A percentile compares a stretch with the other conserved stretches of the same genome.
These are phyloP conservation scores for Kokia cookei DNA, from an alignment of 441 rosid species.

Conservation along the genomic window DNA sequence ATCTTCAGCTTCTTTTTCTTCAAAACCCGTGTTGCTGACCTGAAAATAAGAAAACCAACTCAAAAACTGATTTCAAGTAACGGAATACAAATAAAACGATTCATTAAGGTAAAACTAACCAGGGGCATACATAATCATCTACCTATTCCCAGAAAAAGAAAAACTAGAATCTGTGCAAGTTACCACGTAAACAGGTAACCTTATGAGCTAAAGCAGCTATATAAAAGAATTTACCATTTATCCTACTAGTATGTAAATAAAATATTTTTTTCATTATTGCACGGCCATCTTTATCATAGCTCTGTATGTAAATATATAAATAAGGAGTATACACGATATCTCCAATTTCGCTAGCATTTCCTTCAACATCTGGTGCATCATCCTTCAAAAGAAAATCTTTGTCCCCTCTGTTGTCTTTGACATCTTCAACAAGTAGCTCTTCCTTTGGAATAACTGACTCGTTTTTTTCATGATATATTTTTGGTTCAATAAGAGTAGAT, in stretches of 20 bases:
- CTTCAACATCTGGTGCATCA: slow-evolving; percentile 26
- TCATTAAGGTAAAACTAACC: background rate
- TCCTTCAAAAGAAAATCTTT: slow-evolving; percentile 30
- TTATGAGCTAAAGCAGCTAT: background rate
- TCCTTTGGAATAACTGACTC: slow-evolving; percentile 19
- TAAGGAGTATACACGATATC: slow-evolving; percentile 43
- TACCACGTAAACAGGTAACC: background rate
- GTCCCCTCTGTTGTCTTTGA: slow-evolving; percentile 33
- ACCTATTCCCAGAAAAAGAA: background rate
- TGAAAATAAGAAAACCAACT: slow-evolving; percentile 19
- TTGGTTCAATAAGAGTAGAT: slow-evolving; percentile 30
- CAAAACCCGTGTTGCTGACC: slow-evolving; percentile 59
- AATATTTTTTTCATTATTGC: background rate
- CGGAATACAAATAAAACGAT: background rate
- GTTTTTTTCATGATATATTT: slow-evolving; percentile 21
- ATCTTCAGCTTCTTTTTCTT: slow-evolving; percentile 90
- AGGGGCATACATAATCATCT: background rate
- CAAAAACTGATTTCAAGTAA: background rate
- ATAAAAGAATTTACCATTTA: background rate
- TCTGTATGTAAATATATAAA: background rate
- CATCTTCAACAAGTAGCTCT: slow-evolving; percentile 29
- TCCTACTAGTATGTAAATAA: background rate
- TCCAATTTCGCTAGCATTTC: slow-evolving; percentile 26
- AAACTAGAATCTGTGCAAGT: background rate
- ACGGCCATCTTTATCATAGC: background rate